These are phyloP conservation scores for Colletotrichum sp. DNA, from an alignment of 2,329 filamentous ascomycete species.

Conservation along the genomic window DNA sequence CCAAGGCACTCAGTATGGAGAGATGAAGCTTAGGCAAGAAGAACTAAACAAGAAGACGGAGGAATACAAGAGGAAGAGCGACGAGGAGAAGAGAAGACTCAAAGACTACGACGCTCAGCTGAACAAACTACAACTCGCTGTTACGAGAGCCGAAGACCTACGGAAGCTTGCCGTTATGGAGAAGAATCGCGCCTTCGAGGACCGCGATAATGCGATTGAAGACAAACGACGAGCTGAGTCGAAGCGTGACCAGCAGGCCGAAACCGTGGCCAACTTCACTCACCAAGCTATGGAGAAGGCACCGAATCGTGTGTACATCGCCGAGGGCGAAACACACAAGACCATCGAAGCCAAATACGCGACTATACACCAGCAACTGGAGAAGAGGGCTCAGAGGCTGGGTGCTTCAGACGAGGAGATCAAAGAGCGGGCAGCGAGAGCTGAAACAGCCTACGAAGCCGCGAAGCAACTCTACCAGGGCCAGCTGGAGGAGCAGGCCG, in stretches of 20 bases:
- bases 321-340: slow-evolving; percentile 65
- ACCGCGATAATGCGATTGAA: slow-evolving; percentile 51
- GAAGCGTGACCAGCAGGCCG: slow-evolving; percentile 51
- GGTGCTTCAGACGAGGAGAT: slow-evolving; percentile 73
- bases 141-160: slow-evolving; percentile 50
- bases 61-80: slow-evolving; percentile 40
- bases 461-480: slow-evolving; percentile 44
- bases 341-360: slow-evolving; percentile 61
- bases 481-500: slow-evolving; percentile 45
- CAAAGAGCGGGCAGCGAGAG: slow-evolving; percentile 49
- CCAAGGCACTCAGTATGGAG: slow-evolving; percentile 61
- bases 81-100: slow-evolving; percentile 40
- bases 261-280: slow-evolving; percentile 58
- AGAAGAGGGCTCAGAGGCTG: slow-evolving; percentile 58
- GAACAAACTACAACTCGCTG: slow-evolving; percentile 61
- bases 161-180: slow-evolving; percentile 60
- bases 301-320: slow-evolving; percentile 63
- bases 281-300: slow-evolving; percentile 59
- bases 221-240: slow-evolving; percentile 50
- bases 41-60: slow-evolving; percentile 51
- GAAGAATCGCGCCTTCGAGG: slow-evolving; percentile 66
- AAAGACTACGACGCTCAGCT: slow-evolving; percentile 37
- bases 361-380: slow-evolving; percentile 63
- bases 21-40: slow-evolving; percentile 52
- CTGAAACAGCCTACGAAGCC: slow-evolving; percentile 43